Evolutionary conservation across 192 early-diverging fungal species (phyloP).

Genomic region (Coemansia sp.): DNA sequence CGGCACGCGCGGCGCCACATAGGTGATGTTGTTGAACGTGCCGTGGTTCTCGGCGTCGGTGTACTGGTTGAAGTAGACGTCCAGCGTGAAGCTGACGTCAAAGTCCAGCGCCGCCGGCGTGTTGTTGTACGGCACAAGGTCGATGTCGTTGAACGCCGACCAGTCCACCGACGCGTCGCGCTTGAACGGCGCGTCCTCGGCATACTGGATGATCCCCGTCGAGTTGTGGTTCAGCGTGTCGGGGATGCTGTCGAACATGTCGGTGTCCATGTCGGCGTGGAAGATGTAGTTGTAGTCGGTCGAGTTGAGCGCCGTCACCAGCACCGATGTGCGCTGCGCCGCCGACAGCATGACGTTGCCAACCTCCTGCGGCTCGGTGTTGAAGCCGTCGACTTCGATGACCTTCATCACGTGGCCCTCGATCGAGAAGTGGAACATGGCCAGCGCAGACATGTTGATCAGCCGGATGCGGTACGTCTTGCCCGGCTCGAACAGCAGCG

Average conservation of each 20-base stretch:
- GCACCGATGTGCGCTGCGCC: conserved; percentile 79
- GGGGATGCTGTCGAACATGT: conserved; percentile 74
- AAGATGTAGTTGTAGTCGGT: conserved; percentile 66
- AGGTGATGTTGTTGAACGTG: conserved; percentile 77
- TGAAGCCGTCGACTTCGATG: conserved; percentile 80
- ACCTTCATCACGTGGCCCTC: conserved; percentile 76
- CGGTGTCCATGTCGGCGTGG: conserved; percentile 72
- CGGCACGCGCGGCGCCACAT: conserved; percentile 65
- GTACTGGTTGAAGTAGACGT: conserved; percentile 64
- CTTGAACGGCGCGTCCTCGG: conserved; percentile 20
- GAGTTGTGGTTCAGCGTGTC: conserved; percentile 59
- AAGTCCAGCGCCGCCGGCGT: conserved; percentile 37
- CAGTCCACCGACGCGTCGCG: conserved; percentile 31
- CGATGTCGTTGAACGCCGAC: conserved; percentile 59
- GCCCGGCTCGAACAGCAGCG: conserved; percentile 64
- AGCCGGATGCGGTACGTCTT: conserved; percentile 84
- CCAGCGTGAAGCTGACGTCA: conserved; percentile 56
- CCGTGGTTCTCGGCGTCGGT: conserved; percentile 78
- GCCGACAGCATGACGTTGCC: conserved; percentile 61
- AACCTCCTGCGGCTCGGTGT: conserved; percentile 59
- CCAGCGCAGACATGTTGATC: conserved; percentile 77
- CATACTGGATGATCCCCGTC: conserved; percentile 61
- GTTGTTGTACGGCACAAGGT: conserved; percentile 55
- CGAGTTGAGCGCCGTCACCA: conserved; percentile 70
- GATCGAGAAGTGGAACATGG: conserved; percentile 76